These are phyloP conservation scores for Metschnikowia sp. DNA, from an alignment of 805 yeast genomes.

Conservation along the genomic window DNA sequence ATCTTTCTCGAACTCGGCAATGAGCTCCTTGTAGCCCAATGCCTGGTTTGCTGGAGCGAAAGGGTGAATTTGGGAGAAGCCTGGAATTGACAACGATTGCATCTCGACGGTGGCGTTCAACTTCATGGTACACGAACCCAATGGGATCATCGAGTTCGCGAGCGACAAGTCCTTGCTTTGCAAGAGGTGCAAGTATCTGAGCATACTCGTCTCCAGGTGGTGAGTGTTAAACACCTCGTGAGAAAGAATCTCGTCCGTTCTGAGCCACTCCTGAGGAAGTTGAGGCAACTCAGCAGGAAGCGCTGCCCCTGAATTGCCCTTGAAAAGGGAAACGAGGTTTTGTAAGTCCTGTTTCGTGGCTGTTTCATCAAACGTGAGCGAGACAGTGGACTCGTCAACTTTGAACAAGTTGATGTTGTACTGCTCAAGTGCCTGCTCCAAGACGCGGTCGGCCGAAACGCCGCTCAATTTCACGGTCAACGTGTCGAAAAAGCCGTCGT, in stretches of 20 bases:
- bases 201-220: slow-evolving; percentile 93
- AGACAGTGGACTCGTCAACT: slow-evolving; percentile 57
- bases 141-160: slow-evolving; percentile 95
- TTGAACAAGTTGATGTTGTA: slow-evolving; percentile 76
- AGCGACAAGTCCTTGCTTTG: slow-evolving; percentile 87
- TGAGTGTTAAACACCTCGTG: slow-evolving; percentile 80
- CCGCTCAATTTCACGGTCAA: slow-evolving; percentile 59
- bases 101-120: slow-evolving; percentile 92
- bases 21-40: slow-evolving; percentile 75
- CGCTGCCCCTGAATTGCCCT: slow-evolving; percentile 28
- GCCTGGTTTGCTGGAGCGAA: slow-evolving; percentile 90
- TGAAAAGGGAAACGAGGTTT: slow-evolving; percentile 59
- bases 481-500: slow-evolving; percentile 81
- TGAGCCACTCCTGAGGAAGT: slow-evolving; percentile 46
- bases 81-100: slow-evolving; percentile 94
- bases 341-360: slow-evolving; percentile 60
- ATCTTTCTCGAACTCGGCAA: slow-evolving; percentile 75
- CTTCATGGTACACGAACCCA: slow-evolving; percentile 98
- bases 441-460: slow-evolving; percentile 51
- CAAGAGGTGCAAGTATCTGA: slow-evolving; percentile 80
- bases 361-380: slow-evolving; percentile 90
- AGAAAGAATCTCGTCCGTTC: slow-evolving; percentile 59
- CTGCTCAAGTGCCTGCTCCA: slow-evolving; percentile 53
- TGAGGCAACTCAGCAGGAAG: slow-evolving; percentile 40
- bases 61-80: slow-evolving; percentile 85